A percentile compares a stretch with the other conserved stretches of the same genome.
These are phyloP conservation scores for Brassica rapa DNA, from an alignment of 345 rosid species.

Conservation along the genomic window DNA sequence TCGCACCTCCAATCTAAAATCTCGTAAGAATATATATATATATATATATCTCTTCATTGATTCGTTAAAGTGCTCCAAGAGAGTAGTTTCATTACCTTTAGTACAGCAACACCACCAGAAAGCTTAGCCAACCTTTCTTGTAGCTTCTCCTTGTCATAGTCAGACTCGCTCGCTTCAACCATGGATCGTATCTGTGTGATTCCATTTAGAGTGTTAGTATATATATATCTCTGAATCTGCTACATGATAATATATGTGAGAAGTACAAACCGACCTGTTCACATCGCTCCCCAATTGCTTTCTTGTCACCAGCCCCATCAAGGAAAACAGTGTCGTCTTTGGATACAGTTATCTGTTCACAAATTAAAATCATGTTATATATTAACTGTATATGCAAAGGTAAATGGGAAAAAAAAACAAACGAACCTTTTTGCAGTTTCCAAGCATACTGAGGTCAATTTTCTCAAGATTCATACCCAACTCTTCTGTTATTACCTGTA, in stretches of 20 bases:
- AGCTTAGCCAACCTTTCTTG: conserved; percentile 97
- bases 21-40: not conserved
- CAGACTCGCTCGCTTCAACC: conserved; percentile 86
- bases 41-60: not conserved
- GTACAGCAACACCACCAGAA: conserved; percentile 97
- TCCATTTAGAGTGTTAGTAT: not conserved
- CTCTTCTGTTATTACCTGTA: conserved; percentile 88
- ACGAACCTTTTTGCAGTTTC: conserved; percentile 86
- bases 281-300: conserved; percentile 82
- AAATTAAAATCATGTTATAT: conserved; percentile 11
- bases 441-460: conserved; percentile 80
- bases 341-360: conserved; percentile 66
- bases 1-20: conserved; percentile 92
- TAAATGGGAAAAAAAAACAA: not conserved
- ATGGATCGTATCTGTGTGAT: conserved; percentile 67
- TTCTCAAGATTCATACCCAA: conserved; percentile 94
- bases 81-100: conserved; percentile 61
- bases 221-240: not conserved
- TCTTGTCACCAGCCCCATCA: conserved; percentile 96
- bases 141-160: conserved; percentile 91
- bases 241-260: not conserved
- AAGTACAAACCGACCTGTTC: conserved; percentile 60
- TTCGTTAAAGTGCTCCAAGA: not conserved
- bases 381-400: not conserved
- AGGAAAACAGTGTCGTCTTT: conserved; percentile 92